These are phyloP conservation scores for Peronospora farinosa DNA, from an alignment of 352 stramenopile genomes.

Conservation along the genomic window DNA sequence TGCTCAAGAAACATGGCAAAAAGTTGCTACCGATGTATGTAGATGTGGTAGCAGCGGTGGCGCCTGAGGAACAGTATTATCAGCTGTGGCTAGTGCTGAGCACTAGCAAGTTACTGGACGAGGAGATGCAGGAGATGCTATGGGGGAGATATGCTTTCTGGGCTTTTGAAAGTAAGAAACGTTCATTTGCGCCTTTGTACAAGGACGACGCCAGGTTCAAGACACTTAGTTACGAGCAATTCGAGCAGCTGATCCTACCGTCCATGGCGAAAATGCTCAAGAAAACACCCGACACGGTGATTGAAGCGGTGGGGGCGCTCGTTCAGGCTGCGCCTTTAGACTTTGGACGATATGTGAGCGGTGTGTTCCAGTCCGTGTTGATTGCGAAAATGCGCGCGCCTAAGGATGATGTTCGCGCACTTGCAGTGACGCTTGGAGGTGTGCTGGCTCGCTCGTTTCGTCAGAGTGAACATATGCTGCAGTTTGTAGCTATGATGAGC, in stretches of 20 bases:
- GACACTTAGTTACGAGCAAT: constrained; percentile 46
- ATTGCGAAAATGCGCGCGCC: constrained; percentile 70
- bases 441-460: constrained; percentile 48
- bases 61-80: constrained; percentile 48
- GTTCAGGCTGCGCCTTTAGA: constrained; percentile 51
- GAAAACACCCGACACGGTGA: constrained; percentile 68
- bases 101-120: constrained; percentile 22
- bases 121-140: constrained; percentile 36
- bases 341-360: constrained; percentile 50
- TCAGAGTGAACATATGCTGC: constrained; percentile 43
- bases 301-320: constrained; percentile 52
- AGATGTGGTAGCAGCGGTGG: constrained; percentile 20
- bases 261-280: constrained; percentile 73
- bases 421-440: constrained; percentile 42
- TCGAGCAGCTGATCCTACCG: constrained; percentile 60
- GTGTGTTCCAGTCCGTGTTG: constrained; percentile 66
- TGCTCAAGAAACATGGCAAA: constrained; percentile 40
- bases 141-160: constrained; percentile 59
- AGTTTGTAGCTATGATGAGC: constrained; percentile 49
- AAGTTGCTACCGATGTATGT: constrained; percentile 41
- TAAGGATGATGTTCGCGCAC: constrained; percentile 71
- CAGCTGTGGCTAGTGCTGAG: constrained; percentile 59
- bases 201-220: constrained; percentile 45
- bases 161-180: constrained; percentile 75
- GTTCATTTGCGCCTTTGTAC: constrained; percentile 34